Evolutionary conservation across 2,329 filamentous ascomycete genomes (phyloP).

Genomic region (Zasmidium citrigriseum): DNA sequence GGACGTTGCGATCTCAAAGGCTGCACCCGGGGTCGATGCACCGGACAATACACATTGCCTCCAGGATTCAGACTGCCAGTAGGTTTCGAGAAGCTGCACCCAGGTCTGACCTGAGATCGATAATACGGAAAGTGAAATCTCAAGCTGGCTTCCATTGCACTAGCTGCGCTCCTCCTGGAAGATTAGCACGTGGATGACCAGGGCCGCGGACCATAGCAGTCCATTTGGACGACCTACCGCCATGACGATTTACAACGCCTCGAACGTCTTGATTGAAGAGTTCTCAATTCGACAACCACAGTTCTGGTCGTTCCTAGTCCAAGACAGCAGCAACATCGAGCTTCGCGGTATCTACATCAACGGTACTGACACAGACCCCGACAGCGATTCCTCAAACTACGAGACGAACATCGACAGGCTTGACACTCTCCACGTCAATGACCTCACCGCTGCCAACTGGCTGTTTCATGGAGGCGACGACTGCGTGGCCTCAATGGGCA

Average conservation of each 20-base stretch:
- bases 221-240: background rate
- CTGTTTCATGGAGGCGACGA: background rate
- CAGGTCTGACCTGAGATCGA: background rate
- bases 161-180: too few species aligned
- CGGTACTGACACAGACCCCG: background rate
- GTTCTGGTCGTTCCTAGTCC: background rate
- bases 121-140: background rate
- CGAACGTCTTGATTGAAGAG: background rate
- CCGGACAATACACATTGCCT: conserved; percentile 44
- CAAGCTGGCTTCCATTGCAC: too few species aligned
- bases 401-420: background rate
- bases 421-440: background rate
- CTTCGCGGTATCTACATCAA: background rate
- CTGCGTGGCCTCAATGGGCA: background rate
- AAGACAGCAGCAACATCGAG: background rate
- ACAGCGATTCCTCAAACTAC: background rate
- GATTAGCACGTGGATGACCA: background rate
- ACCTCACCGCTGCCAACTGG: background rate
- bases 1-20: conserved; percentile 37
- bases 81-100: background rate
- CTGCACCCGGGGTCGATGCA: conserved; percentile 37
- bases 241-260: background rate
- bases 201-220: background rate
- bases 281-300: background rate
- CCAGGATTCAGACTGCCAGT: conserved; percentile 38